These are phyloP conservation scores for Phaeophleospora eucalypticola DNA, from an alignment of 2,329 filamentous ascomycete species.

Conservation along the genomic window DNA sequence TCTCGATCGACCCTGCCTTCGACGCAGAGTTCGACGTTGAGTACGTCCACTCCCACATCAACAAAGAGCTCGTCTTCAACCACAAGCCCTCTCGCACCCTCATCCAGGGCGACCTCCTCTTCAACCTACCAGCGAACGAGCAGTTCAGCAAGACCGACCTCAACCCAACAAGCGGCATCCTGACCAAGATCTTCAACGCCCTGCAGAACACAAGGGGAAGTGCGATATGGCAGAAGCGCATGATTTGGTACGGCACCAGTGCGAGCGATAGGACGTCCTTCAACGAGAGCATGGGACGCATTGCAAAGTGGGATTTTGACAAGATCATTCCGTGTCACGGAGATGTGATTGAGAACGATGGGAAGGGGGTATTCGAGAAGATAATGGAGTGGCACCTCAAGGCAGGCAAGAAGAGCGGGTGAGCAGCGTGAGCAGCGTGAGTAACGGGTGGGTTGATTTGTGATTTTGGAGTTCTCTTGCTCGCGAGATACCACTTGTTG, in stretches of 20 bases:
- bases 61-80: conserved; percentile 83
- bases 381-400: conserved; percentile 80
- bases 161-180: conserved; percentile 52
- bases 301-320: conserved; percentile 78
- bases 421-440: background rate
- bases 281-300: conserved; percentile 63
- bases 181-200: conserved; percentile 54
- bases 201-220: conserved; percentile 59
- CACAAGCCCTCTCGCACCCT: conserved; percentile 75
- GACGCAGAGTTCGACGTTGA: conserved; percentile 80
- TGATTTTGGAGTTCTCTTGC: too few relatives aligned
- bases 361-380: conserved; percentile 71
- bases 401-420: conserved; percentile 33
- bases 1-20: conserved; percentile 68
- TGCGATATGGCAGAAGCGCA: conserved; percentile 71
- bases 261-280: conserved; percentile 62
- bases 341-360: conserved; percentile 72
- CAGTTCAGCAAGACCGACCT: conserved; percentile 63
- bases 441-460: background rate
- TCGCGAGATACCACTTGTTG: conserved; percentile 1
- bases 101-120: conserved; percentile 85
- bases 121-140: conserved; percentile 84
- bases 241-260: conserved; percentile 73
- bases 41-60: conserved; percentile 73
- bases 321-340: conserved; percentile 89